phyloP scores from a whole-genome alignment of 192 early-diverging fungal genomes.

The Allomyces javanicus region DNA sequence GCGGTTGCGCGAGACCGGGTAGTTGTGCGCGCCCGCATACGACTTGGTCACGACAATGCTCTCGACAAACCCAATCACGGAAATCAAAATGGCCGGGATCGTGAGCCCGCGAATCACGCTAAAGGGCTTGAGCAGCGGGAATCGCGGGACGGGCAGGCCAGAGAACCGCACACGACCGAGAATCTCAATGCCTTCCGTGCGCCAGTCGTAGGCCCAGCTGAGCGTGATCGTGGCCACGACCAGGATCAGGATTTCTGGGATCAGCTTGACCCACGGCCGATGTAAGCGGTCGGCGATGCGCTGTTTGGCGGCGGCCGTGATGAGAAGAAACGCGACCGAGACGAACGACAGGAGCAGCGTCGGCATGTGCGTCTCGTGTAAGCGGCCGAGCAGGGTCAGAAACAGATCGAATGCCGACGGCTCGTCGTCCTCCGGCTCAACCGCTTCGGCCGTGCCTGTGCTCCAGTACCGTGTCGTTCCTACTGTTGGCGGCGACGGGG shows the following conservation, averaged over 20 bases:
- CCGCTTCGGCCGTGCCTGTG: not conserved
- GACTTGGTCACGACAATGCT: conserved; percentile 85
- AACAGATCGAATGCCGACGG: conserved; percentile 66
- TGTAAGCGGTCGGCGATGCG: conserved; percentile 22
- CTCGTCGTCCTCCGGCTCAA: conserved; percentile 16
- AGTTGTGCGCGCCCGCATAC: conserved; percentile 78
- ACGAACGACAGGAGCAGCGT: conserved; percentile 51
- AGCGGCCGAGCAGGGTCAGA: conserved; percentile 38
- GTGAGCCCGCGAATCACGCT: conserved; percentile 45
- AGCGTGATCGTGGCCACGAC: conserved; percentile 55
- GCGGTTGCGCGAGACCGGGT: conserved; percentile 80
- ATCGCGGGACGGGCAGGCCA: conserved; percentile 28
- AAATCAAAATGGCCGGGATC: conserved; percentile 67
- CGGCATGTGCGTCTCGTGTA: conserved; percentile 40
- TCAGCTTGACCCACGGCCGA: conserved; percentile 36
- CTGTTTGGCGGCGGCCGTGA: conserved; percentile 29
- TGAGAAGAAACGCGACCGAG: conserved; percentile 48
- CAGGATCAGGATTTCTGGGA: conserved; percentile 81
- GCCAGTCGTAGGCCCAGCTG: conserved; percentile 45
- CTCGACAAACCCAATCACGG: conserved; percentile 95
- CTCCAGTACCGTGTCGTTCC: too few relatives aligned
- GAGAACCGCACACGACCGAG: conserved; percentile 56
- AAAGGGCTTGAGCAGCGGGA: conserved; percentile 37
- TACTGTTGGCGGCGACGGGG: too few relatives aligned
- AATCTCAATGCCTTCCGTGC: conserved; percentile 46